phyloP scores from a whole-genome alignment of 75 land plant species.

The Larix kaempferi region DNA sequence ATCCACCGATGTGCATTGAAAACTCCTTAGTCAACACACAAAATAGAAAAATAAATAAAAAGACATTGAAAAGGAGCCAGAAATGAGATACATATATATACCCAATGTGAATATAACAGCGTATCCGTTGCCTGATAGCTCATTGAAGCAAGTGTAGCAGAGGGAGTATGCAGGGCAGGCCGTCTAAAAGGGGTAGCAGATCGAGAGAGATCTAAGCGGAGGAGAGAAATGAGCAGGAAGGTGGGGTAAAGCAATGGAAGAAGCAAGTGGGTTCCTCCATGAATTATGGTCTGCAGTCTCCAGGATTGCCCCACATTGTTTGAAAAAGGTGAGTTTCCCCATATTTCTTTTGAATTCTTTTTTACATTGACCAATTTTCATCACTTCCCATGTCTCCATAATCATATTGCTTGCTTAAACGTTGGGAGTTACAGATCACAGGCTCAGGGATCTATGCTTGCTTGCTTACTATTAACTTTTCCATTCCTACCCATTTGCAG shows the following conservation, averaged over 20 bases:
- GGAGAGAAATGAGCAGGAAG: background rate
- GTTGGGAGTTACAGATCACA: background rate
- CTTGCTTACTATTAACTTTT: background rate
- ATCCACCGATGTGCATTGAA: no score
- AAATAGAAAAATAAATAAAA: no score
- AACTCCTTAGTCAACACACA: no score
- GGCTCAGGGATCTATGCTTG: constrained; percentile 2
- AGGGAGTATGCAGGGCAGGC: no score
- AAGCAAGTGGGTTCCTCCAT: constrained; percentile 4
- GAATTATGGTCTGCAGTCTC: constrained; percentile 1
- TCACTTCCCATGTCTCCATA: background rate
- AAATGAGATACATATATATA: no score
- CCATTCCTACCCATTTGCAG: background rate
- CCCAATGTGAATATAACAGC: no score
- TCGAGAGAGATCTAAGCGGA: background rate
- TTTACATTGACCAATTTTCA: background rate
- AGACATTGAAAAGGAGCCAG: no score
- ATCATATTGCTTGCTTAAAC: background rate
- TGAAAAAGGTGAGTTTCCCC: background rate
- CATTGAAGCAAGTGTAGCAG: no score
- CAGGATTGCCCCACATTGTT: background rate
- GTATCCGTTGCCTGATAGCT: no score
- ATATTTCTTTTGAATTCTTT: constrained; percentile 1
- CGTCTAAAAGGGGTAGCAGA: background rate
- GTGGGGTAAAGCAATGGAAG: background rate